Conservation (phyloP, 1,139 yeast genomes). For the Yamadazyma dushanensis region DNA sequence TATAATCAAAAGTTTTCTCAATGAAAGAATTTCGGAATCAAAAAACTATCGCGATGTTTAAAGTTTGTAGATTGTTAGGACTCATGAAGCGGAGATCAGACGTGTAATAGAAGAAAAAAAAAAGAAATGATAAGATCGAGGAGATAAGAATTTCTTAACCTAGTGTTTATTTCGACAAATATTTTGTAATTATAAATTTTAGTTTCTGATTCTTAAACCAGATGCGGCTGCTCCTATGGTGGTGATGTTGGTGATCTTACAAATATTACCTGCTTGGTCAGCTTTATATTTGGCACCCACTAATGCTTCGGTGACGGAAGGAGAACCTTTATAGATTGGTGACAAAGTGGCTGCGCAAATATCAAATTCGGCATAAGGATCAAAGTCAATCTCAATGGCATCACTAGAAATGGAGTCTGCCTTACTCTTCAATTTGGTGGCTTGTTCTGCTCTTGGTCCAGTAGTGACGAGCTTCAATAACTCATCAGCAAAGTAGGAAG, state of each 20-base stretch:
- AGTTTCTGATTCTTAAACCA: slow-evolving; percentile 65
- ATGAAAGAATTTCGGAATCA: not conserved
- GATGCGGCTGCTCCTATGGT: slow-evolving; percentile 94
- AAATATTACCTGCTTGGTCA: slow-evolving; percentile 73
- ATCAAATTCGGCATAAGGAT: slow-evolving; percentile 87
- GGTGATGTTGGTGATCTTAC: slow-evolving; percentile 75
- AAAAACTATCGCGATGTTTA: too few relatives aligned
- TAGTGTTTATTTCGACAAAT: too few relatives aligned
- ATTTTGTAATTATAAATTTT: too few relatives aligned
- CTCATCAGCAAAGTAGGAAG: slow-evolving; percentile 87
- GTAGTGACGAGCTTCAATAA: slow-evolving; percentile 64
- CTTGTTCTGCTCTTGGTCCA: slow-evolving; percentile 89
- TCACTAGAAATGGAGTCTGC: slow-evolving; percentile 83
- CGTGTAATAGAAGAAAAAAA: not conserved
- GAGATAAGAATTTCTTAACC: too few relatives aligned
- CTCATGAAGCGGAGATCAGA: too few relatives aligned
- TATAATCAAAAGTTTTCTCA: not conserved
- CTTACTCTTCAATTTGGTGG: slow-evolving; percentile 73
- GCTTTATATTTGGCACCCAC: slow-evolving; percentile 88
- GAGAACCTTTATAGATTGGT: slow-evolving; percentile 81
- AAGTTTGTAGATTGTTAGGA: too few relatives aligned
- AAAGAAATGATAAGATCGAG: not conserved
- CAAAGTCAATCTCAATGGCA: slow-evolving; percentile 87
- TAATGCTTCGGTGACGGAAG: slow-evolving; percentile 74
- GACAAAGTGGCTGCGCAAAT: slow-evolving; percentile 86